Evolutionary conservation across 2,329 filamentous ascomycete species (phyloP).

Genomic region (Epichloe coenophiala): DNA sequence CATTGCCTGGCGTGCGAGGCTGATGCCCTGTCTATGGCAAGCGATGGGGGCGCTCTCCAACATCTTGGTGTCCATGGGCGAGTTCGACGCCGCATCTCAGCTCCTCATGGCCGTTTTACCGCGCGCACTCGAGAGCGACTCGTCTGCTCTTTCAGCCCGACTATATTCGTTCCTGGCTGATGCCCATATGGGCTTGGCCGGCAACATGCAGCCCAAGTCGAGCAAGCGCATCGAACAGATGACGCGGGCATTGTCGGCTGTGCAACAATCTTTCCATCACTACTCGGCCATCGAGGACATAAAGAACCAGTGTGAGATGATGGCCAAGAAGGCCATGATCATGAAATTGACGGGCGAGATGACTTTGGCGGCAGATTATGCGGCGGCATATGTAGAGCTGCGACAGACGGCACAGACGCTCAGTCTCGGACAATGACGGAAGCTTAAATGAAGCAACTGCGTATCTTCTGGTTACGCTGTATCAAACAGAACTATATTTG

Average conservation of each 20-base stretch:
- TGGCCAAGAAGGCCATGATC: slow-evolving; percentile 70
- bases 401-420: slow-evolving; percentile 25
- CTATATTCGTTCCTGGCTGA: slow-evolving; percentile 63
- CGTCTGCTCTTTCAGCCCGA: slow-evolving; percentile 45
- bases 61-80: slow-evolving; percentile 55
- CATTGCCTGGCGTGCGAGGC: slow-evolving; percentile 54
- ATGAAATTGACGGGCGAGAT: slow-evolving; percentile 57
- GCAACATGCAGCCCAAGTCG: slow-evolving; percentile 30
- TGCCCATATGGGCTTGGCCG: slow-evolving; percentile 65
- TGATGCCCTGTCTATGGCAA: slow-evolving; percentile 60
- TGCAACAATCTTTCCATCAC: slow-evolving; percentile 49
- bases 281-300: slow-evolving; percentile 54
- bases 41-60: slow-evolving; percentile 53
- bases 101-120: slow-evolving; percentile 60
- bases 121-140: slow-evolving; percentile 59
- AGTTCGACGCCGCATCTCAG: slow-evolving; percentile 53
- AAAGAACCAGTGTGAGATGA: slow-evolving; percentile 60
- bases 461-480: neutral
- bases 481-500: neutral
- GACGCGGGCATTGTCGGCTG: slow-evolving; percentile 42
- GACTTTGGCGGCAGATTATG: slow-evolving; percentile 50
- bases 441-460: neutral
- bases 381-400: slow-evolving; percentile 49
- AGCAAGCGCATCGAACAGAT: slow-evolving; percentile 41
- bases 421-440: slow-evolving; percentile 11